phyloP scores from a whole-genome alignment of 2,329 filamentous ascomycete genomes.

The Claviceps citrina region DNA sequence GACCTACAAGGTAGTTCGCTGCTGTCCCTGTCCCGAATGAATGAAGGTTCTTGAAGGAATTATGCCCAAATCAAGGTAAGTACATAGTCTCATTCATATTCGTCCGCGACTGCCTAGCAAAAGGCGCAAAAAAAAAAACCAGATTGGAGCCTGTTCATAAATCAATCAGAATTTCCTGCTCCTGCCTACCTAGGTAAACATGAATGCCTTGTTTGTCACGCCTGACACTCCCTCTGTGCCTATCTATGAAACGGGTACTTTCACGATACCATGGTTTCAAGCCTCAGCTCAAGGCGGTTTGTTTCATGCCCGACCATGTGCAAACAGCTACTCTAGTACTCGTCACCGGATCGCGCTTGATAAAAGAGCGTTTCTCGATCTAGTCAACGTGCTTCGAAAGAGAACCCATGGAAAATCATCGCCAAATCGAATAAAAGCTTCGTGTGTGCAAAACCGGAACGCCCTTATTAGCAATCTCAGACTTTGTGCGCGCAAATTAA shows the following conservation, averaged over 20 bases:
- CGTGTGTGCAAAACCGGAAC: slow-evolving; percentile 20
- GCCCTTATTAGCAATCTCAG: slow-evolving; percentile 10
- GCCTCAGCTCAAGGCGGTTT: background rate
- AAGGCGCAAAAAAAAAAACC: too few relatives aligned
- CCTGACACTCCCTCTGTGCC: background rate
- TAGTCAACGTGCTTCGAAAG: slow-evolving; percentile 7
- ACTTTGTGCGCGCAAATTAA: background rate
- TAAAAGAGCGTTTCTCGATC: background rate
- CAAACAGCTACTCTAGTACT: slow-evolving; percentile 2
- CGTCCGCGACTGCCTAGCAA: background rate
- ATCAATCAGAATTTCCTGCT: background rate
- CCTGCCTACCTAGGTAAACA: background rate
- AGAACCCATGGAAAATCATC: background rate
- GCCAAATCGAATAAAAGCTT: slow-evolving; percentile 8
- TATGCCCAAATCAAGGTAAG: background rate
- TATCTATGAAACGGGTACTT: background rate
- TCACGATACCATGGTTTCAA: background rate
- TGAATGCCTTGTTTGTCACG: background rate
- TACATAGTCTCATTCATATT: background rate
- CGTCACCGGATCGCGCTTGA: background rate
- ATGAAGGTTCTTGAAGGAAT: background rate
- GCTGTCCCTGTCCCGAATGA: background rate
- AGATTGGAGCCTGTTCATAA: too few relatives aligned
- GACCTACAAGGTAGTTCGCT: too few relatives aligned
- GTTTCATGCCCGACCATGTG: background rate